These are phyloP conservation scores for Claviceps sp. DNA, from an alignment of 2,329 filamentous ascomycete species.

Conservation along the genomic window DNA sequence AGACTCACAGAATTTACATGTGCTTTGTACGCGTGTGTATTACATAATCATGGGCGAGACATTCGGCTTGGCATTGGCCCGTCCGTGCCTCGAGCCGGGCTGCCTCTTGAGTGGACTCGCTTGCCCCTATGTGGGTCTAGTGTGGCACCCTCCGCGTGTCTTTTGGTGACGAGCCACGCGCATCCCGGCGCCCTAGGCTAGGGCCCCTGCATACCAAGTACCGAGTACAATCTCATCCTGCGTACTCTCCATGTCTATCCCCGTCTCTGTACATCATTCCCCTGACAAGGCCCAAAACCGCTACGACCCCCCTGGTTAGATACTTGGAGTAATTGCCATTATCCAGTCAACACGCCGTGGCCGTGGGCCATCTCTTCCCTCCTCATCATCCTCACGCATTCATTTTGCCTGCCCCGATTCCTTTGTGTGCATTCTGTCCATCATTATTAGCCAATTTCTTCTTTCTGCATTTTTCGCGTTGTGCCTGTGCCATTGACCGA, in stretches of 20 bases:
- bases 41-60: too few relatives aligned
- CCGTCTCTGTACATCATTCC: not conserved
- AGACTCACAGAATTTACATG: too few relatives aligned
- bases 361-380: not conserved
- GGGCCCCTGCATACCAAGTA: not conserved
- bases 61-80: too few relatives aligned
- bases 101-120: too few relatives aligned
- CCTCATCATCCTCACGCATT: constrained; percentile 2
- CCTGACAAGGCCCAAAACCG: not conserved
- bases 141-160: too few relatives aligned
- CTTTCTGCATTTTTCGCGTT: not conserved
- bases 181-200: not conserved
- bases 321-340: too few relatives aligned
- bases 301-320: not conserved
- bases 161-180: too few relatives aligned
- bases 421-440: not conserved
- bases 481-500: not conserved
- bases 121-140: too few relatives aligned
- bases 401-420: not conserved
- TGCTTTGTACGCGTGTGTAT: too few relatives aligned
- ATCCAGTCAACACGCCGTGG: not conserved
- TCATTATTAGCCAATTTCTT: not conserved
- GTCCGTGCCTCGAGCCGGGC: too few relatives aligned
- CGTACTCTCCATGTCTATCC: too few relatives aligned
- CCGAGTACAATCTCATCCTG: not conserved